Evolutionary conservation across 257 asterid species (phyloP).

Genomic region (Fraxinus cuspidata): DNA sequence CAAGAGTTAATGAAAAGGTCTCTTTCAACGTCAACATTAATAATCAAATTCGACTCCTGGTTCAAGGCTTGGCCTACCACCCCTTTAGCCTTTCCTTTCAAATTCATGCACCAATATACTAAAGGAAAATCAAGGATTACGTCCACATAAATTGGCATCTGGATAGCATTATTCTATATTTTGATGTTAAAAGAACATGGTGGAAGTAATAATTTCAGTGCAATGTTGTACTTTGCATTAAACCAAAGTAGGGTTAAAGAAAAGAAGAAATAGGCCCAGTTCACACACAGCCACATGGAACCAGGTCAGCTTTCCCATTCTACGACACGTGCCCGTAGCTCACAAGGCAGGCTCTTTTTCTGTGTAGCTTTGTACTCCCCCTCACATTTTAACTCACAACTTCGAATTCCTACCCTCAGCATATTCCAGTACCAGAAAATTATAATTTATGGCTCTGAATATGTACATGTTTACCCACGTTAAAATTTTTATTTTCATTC

Average conservation of each 20-base stretch:
- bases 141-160: neutral
- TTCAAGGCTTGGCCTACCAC: conserved; percentile 35
- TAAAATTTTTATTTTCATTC: too few relatives aligned
- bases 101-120: conserved; percentile 34
- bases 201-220: conserved; percentile 7
- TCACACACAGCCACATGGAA: conserved; percentile 29
- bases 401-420: neutral
- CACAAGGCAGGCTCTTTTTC: conserved; percentile 41
- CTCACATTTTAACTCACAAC: conserved; percentile 5
- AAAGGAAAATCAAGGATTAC: conserved; percentile 35
- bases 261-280: neutral
- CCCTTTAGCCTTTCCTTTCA: conserved; percentile 31
- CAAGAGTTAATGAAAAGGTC: neutral
- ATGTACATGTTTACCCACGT: too few relatives aligned
- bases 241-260: conserved; percentile 3
- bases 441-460: neutral
- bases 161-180: too few relatives aligned
- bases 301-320: conserved; percentile 28
- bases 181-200: too few relatives aligned
- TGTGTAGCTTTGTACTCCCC: conserved; percentile 18
- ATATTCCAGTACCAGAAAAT: neutral
- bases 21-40: neutral
- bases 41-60: neutral
- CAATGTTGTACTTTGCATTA: conserved; percentile 22
- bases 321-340: conserved; percentile 44